Percentiles rank a stretch among this genome's conserved stretches.
Conservation (phyloP, 176 grass and related monocot species). For the bread wheat (Triticum aestivum) region DNA sequence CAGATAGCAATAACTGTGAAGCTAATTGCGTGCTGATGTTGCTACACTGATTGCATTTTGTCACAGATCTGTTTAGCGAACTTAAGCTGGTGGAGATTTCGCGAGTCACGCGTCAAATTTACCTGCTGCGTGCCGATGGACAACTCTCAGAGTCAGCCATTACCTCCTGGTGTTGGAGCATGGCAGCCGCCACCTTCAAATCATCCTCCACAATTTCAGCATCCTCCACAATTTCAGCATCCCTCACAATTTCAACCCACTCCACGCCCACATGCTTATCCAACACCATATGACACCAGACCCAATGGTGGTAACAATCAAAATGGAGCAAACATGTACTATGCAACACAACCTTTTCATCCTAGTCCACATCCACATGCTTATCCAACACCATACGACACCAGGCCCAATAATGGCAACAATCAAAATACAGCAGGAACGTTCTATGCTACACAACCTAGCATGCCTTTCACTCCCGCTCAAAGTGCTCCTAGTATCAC, state of each 20-base stretch:
- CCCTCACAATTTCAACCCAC: slow-evolving; percentile 18
- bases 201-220: slow-evolving; percentile 23
- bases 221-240: neutral
- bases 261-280: slow-evolving; percentile 23
- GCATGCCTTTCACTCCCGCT: neutral
- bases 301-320: slow-evolving; percentile 16
- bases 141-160: slow-evolving; percentile 47
- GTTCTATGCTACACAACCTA: slow-evolving; percentile 26
- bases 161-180: slow-evolving; percentile 55
- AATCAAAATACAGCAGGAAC: slow-evolving; percentile 13
- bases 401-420: slow-evolving; percentile 1
- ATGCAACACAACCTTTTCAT: slow-evolving; percentile 15
- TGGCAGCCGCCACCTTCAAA: slow-evolving; percentile 24
- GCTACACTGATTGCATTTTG: neutral
- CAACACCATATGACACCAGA: slow-evolving; percentile 9
- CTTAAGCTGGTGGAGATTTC: neutral
- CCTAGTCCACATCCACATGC: slow-evolving; percentile 9
- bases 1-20: neutral
- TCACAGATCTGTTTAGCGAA: slow-evolving; percentile 16
- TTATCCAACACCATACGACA: slow-evolving; percentile 22
- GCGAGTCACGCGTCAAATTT: neutral
- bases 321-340: slow-evolving; percentile 24
- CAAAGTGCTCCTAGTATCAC: slow-evolving; percentile 7
- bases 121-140: slow-evolving; percentile 36
- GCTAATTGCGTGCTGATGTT: slow-evolving; percentile 12